phyloP scores from a whole-genome alignment of 345 rosid genomes.

The Rhodomyrtus tomentosa region DNA sequence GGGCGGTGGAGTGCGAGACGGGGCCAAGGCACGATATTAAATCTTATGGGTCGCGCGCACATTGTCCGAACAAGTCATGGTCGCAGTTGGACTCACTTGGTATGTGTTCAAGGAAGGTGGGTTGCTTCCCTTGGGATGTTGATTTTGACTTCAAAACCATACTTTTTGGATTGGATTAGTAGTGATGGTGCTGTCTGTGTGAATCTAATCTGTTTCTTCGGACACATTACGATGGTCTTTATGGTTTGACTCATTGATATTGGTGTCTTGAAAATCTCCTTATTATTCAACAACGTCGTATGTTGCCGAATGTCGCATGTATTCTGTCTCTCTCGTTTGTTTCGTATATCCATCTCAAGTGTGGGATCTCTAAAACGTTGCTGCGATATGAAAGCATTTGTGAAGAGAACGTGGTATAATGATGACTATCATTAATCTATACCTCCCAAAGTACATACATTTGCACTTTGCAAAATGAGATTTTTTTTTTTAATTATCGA shows the following conservation, averaged over 20 bases:
- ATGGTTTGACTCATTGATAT: not conserved
- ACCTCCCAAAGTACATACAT: not conserved
- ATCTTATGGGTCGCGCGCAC: not conserved
- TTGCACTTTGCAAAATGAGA: not conserved
- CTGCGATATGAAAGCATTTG: not conserved
- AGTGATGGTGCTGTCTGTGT: not conserved
- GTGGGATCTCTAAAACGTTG: not conserved
- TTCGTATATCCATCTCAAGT: not conserved
- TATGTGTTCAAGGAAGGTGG: not conserved
- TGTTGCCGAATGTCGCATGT: not conserved
- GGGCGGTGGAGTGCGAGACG: not conserved
- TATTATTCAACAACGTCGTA: not conserved
- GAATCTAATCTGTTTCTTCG: not conserved
- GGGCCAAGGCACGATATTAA: not conserved
- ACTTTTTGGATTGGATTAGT: not conserved
- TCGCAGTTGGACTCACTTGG: not conserved
- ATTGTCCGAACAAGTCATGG: not conserved
- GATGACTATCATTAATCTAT: not conserved
- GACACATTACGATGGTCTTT: not conserved
- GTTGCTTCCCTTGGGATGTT: not conserved
- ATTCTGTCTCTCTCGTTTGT: not conserved
- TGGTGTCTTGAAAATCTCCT: not conserved
- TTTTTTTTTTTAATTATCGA: no score
- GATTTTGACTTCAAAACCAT: not conserved
- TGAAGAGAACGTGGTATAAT: not conserved